phyloP scores from a whole-genome alignment of 1,284 basidiomycete genomes.

The Melampsora larici-populina region DNA sequence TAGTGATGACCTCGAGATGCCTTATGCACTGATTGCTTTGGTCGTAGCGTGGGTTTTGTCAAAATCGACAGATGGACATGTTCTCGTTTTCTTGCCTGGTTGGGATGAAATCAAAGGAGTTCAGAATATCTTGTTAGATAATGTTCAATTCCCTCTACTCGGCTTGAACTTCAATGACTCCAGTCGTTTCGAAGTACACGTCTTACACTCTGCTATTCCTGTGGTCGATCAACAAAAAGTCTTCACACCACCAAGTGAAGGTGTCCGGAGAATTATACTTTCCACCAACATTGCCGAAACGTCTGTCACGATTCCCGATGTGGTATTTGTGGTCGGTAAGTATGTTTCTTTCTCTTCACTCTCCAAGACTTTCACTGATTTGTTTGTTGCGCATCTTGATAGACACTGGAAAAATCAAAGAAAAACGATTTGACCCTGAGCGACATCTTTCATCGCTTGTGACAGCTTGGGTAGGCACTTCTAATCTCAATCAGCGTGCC shows the following conservation, averaged over 20 bases:
- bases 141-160: conserved; percentile 59
- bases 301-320: conserved; percentile 91
- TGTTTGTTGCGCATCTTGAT: background rate
- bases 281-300: conserved; percentile 96
- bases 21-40: conserved; percentile 75
- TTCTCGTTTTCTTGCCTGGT: conserved; percentile 75
- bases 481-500: conserved; percentile 89
- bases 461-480: conserved; percentile 83
- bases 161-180: conserved; percentile 65
- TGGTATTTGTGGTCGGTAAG: conserved; percentile 66
- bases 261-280: conserved; percentile 38
- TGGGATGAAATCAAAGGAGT: conserved; percentile 89
- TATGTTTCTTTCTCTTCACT: background rate
- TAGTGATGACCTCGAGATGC: conserved; percentile 74
- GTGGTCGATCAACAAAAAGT: conserved; percentile 84
- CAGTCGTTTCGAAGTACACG: conserved; percentile 70
- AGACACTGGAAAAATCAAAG: conserved; percentile 83
- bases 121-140: conserved; percentile 65
- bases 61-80: conserved; percentile 76
- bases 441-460: conserved; percentile 81
- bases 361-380: background rate
- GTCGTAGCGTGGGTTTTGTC: conserved; percentile 75
- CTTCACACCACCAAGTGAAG: conserved; percentile 59
- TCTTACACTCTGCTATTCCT: conserved; percentile 87
- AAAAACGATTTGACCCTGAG: conserved; percentile 87